Evolutionary conservation across 2,329 filamentous ascomycete genomes (phyloP).

Genomic region (Fusarium hainanense): DNA sequence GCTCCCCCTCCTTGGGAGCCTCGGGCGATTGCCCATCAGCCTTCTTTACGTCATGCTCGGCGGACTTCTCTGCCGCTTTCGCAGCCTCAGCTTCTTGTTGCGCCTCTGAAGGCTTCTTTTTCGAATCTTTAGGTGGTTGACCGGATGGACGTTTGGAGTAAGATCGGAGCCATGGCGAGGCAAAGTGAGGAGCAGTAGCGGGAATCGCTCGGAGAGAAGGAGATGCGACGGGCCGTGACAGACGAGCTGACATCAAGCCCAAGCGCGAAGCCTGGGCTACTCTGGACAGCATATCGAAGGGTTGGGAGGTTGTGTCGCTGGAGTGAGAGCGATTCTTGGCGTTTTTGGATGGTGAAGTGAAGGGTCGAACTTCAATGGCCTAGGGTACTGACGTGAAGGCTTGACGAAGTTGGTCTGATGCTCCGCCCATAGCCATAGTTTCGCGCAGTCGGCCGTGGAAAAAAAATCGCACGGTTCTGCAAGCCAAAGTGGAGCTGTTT

Average conservation of each 20-base stretch:
- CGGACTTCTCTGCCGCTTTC: slow-evolving; percentile 30
- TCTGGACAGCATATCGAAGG: slow-evolving; percentile 55
- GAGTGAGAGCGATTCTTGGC: slow-evolving; percentile 1
- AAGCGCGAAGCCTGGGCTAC: slow-evolving; percentile 50
- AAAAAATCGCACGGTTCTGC: slow-evolving; percentile 45
- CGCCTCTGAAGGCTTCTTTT: slow-evolving; percentile 35
- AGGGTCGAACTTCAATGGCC: slow-evolving; percentile 38
- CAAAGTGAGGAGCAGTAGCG: slow-evolving; percentile 25
- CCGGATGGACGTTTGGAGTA: slow-evolving; percentile 42
- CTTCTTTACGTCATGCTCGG: slow-evolving; percentile 35
- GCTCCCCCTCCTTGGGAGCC: slow-evolving; percentile 51
- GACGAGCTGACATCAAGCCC: slow-evolving; percentile 48
- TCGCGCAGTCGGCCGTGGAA: slow-evolving; percentile 35
- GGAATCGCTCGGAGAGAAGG: slow-evolving; percentile 44
- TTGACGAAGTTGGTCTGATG: slow-evolving; percentile 44
- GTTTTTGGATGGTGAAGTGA: slow-evolving; percentile 24
- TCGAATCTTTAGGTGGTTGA: slow-evolving; percentile 18
- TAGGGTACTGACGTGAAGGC: slow-evolving; percentile 22
- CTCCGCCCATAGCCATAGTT: slow-evolving; percentile 44
- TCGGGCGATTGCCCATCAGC: slow-evolving; percentile 44
- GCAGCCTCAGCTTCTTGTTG: slow-evolving; percentile 28
- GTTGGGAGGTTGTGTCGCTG: background rate
- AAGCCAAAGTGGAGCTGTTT: slow-evolving; percentile 19
- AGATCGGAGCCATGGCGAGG: slow-evolving; percentile 47
- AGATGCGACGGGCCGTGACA: slow-evolving; percentile 43